phyloP scores from a whole-genome alignment of 2,329 filamentous ascomycete species.

The Exserohilum rostratum region DNA sequence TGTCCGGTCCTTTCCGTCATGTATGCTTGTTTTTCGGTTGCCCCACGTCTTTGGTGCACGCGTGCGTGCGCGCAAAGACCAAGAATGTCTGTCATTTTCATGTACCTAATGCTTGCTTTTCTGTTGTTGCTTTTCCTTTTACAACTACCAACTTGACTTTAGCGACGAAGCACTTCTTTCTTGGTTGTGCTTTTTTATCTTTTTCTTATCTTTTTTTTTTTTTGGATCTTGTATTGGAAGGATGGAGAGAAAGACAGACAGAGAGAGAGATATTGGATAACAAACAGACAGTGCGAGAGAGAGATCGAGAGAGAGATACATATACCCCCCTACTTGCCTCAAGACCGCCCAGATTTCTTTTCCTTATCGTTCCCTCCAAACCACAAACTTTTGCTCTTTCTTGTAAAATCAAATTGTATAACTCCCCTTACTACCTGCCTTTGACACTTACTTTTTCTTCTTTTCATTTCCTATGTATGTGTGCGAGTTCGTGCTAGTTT shows the following conservation, averaged over 20 bases:
- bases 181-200: no score
- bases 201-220: neutral
- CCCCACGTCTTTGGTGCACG: no score
- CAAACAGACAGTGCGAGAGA: no score
- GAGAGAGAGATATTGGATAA: no score
- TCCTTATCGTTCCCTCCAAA: neutral
- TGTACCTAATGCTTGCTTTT: conserved; percentile 6
- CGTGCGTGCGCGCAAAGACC: neutral
- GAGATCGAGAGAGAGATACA: conserved; percentile 1
- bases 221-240: no score
- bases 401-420: neutral
- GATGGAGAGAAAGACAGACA: no score
- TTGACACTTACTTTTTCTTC: neutral
- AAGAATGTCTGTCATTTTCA: neutral
- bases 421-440: no score
- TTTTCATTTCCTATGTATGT: neutral
- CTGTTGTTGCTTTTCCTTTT: no score
- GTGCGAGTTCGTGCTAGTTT: no score
- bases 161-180: no score
- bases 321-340: conserved; percentile 3
- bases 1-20: conserved; percentile 3
- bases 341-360: conserved; percentile 1
- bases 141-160: no score
- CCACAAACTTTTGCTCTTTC: no score
- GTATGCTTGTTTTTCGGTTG: neutral